Percentiles rank a stretch among this genome's conserved stretches.
Conservation (phyloP, 176 grass and related monocot species). For the Carex parvula region DNA sequence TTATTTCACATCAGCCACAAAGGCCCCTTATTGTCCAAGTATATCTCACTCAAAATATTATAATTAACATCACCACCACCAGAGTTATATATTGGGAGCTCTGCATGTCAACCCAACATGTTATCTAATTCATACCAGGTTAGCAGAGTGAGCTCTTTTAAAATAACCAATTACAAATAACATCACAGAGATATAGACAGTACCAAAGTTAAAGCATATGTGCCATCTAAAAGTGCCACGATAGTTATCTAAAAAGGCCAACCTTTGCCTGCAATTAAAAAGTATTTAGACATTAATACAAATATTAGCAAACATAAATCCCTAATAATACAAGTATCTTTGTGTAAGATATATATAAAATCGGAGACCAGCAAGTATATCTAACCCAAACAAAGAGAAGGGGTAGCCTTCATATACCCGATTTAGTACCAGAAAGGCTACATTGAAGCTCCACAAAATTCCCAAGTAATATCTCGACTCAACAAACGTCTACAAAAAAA, state of each 20-base stretch:
- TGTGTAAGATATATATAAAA: constrained; percentile 22
- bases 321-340: constrained; percentile 5
- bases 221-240: constrained; percentile 97
- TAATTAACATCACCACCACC: neutral
- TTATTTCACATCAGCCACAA: neutral
- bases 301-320: constrained; percentile 9
- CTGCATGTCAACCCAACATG: neutral
- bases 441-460: constrained; percentile 81
- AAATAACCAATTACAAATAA: constrained; percentile 11
- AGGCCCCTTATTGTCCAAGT: neutral
- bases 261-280: constrained; percentile 39
- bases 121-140: neutral
- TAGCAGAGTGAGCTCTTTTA: neutral
- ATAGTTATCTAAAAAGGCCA: constrained; percentile 74
- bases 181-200: constrained; percentile 6
- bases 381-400: constrained; percentile 88
- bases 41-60: neutral
- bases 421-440: constrained; percentile 76
- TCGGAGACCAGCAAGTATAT: constrained; percentile 16
- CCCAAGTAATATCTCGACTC: constrained; percentile 49
- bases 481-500: constrained; percentile 73
- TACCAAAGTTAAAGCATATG: constrained; percentile 99
- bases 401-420: constrained; percentile 93
- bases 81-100: neutral
- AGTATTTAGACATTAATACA: constrained; percentile 7